Evolutionary conservation across 2,329 filamentous ascomycete genomes (phyloP).

Genomic region (Penicillium sp.): DNA sequence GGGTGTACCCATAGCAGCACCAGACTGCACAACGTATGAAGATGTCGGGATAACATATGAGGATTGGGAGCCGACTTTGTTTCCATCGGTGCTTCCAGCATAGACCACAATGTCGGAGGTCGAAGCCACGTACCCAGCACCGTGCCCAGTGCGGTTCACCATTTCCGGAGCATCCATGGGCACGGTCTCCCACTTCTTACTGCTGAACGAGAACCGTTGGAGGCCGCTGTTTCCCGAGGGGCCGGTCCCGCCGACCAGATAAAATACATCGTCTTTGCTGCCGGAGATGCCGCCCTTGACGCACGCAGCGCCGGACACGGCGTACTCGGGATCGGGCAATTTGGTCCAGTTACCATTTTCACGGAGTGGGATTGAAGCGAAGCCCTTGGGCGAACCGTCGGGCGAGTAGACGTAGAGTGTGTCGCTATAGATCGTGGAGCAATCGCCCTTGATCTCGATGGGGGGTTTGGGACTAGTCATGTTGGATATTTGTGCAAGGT

Average conservation of each 20-base stretch:
- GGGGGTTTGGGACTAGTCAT: conserved; percentile 76
- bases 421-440: conserved; percentile 77
- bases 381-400: conserved; percentile 68
- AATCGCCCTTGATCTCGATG: conserved; percentile 72
- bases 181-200: conserved; percentile 62
- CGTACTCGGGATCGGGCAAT: conserved; percentile 62
- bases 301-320: conserved; percentile 75
- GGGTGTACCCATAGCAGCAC: conserved; percentile 58
- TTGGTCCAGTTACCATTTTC: conserved; percentile 71
- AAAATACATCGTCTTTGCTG: conserved; percentile 67
- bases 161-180: conserved; percentile 55
- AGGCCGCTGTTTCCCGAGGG: conserved; percentile 68
- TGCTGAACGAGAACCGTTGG: conserved; percentile 65
- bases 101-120: conserved; percentile 77
- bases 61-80: conserved; percentile 62
- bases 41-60: conserved; percentile 73
- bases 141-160: conserved; percentile 73
- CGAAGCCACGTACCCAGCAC: conserved; percentile 71
- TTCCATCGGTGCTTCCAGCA: conserved; percentile 69
- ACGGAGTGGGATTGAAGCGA: conserved; percentile 71
- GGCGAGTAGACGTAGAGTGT: conserved; percentile 82
- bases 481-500: conserved; percentile 23
- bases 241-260: conserved; percentile 76
- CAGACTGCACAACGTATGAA: conserved; percentile 66
- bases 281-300: conserved; percentile 66